These are phyloP conservation scores for Parastagonospora nodorum DNA, from an alignment of 2,329 filamentous ascomycete species.

Conservation along the genomic window DNA sequence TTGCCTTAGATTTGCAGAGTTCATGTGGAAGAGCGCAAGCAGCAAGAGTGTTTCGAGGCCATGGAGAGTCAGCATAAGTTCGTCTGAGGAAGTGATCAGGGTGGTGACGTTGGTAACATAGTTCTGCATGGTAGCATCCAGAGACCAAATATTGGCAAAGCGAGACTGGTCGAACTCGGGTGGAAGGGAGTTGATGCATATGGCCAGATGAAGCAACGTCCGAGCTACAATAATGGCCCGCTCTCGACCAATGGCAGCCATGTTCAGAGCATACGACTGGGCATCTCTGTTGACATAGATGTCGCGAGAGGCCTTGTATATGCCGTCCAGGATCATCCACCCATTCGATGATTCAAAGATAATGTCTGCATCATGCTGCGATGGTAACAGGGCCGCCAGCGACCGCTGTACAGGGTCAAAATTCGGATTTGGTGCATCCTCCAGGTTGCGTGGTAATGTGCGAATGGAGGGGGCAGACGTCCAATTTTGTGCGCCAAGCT, in stretches of 20 bases:
- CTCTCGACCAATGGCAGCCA: constrained; percentile 35
- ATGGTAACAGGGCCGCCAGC: constrained; percentile 36
- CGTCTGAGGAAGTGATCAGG: constrained; percentile 38
- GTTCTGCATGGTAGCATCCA: constrained; percentile 40
- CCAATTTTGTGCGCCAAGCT: constrained; percentile 41
- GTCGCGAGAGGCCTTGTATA: constrained; percentile 36
- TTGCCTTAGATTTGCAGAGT: constrained; percentile 38
- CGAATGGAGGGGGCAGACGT: constrained; percentile 35
- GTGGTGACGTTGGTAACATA: constrained; percentile 39
- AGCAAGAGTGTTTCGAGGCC: constrained; percentile 41
- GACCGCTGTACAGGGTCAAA: constrained; percentile 27
- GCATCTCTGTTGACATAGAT: constrained; percentile 39
- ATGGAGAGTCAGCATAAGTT: constrained; percentile 42
- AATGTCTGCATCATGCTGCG: constrained; percentile 43
- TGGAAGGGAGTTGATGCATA: constrained; percentile 40
- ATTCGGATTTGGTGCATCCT: constrained; percentile 7
- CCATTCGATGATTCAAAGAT: constrained; percentile 44
- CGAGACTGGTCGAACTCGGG: constrained; percentile 37
- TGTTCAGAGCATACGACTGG: constrained; percentile 40
- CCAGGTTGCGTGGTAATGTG: constrained; percentile 24
- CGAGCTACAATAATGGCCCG: constrained; percentile 39
- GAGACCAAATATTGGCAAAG: constrained; percentile 35
- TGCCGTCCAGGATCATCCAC: constrained; percentile 39
- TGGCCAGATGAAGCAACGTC: constrained; percentile 41
- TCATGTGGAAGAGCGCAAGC: constrained; percentile 37